Base-by-base conservation (phyloP, 192 early-diverging fungal species). In the Entomortierella parvispora region DNA sequence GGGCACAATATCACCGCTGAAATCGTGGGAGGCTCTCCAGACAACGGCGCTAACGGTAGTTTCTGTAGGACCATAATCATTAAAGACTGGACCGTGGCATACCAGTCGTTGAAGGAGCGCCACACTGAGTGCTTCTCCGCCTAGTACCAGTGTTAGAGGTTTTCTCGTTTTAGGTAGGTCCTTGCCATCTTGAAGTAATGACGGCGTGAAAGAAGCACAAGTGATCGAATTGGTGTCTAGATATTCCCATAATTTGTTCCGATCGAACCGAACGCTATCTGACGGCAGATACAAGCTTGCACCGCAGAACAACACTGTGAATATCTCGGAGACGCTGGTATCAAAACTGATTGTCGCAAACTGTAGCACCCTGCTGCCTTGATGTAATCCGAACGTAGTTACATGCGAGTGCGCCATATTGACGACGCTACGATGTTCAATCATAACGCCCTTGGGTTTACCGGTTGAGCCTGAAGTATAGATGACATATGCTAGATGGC, bases 401-500 rank as follows among this genome's bases (percentile, higher is more conserved):
- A 33, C 20, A 10, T 25, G 46, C 2, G 46, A 40, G 20, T 2
- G 26, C 15, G 26, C 31, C 3, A 62, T 26, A 42, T 63, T 51
- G 26, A 26, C 34, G 10, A 51, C 61, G 17, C 49, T 20, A 14
- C 5, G 22, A 48, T 63, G 61, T 17, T 63, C 61, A 43, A 70
- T 51, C 29, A 68, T 28, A 0, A 78, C 60, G 17, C 71, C 71
- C 46, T 81, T 81, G 25, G 79, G 79, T 25, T 37, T 53, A 9
- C 79, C 79, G 22, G 79, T 81, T 0, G 79, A 78, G 18, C 72
- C 74, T 50, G 79, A 81, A 64, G 79, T 63, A 33, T 63, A 63
- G 33, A 63, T 63, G 18, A 63, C 37, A 46, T 65, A 65, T 5
- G 63, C 72, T 25, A 66, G 51, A 34, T 65, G 52, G 4, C 17